Base-by-base conservation (phyloP, 176 grass and related monocot species). In the Musa beccarii region DNA sequence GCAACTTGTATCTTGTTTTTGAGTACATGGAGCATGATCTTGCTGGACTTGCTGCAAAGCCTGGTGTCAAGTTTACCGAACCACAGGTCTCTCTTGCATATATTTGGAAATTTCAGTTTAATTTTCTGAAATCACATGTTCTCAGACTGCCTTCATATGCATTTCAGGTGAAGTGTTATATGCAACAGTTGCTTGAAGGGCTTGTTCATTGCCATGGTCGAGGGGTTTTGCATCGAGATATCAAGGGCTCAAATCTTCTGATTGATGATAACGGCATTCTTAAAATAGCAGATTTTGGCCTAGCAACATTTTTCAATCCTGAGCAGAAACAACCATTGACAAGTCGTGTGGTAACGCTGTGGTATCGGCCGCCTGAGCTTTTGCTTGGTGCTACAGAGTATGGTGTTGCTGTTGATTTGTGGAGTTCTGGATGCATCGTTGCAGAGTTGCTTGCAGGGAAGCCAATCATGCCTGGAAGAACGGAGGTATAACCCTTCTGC, bases 21-120 rank as follows among this genome's bases (percentile, higher is more conserved):
- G 20, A 55, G 52, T 75, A 75, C 54, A 75, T 75, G 72, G 72
- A 75, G 23, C 72, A 75, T 34, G 72, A 75, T 29, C 72, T 73
- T 15, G 71, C 71, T 29, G 71, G 71, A 16, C 52, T 73, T 53
- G 51, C 71, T 15, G 20, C 51, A 54, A 54, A 52, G n/a, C 71
- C 51, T 55, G 52, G 21, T 16, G 11, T 55, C 71, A 55, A 73
- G 51, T 55, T 73, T 25, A 73, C 51, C 10, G 71, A 73, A 55
- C 20, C 71, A 9, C 71, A 73, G 71, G 71, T 73, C 52, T 73
- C 19, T 55, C 24, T 43, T 10, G 19, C 23, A 68, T 49, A 17
- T 49, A 49, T 49, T 16, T 49, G 21, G 16, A 69, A 69, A 17
- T 51, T 51, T 49, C 16, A 9, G 19, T 16, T 8, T n/a, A 9